Base-by-base conservation (phyloP, 495 filamentous ascomycete genomes). In the Neurospora sp. region DNA sequence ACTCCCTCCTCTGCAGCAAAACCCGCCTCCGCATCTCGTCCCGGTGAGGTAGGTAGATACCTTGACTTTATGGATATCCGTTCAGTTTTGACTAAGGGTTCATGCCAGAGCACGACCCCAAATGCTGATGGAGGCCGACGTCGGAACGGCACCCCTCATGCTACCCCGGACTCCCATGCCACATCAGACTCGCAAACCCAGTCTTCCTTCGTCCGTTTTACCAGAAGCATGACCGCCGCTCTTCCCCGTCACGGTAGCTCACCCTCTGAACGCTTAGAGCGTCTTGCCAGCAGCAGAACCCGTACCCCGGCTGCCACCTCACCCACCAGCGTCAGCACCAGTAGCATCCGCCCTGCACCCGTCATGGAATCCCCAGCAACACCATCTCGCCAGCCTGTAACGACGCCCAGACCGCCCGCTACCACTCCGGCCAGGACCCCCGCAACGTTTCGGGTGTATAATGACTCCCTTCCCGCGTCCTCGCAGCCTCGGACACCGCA, bases 401-500 rank as follows among this genome's bases (percentile, higher is more conserved):
- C 14, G 12, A 65, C 53, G 31, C 27, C 27, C 53, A 37, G 22
- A 14, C 53, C 27, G 12, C 53, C 53, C 14, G 53, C 53, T 65
- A 65, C 53, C 53, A 61, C 69, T 35, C 37, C 70, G 1, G 44
- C 73, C 6, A 69, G 35, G 18, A 71, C 68, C 0, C 59, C 72
- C 0, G 35, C 16, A 10, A 9, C 40, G 16, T 74, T 76, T 45
- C 76, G 76, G n/a, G 77, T 88, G 38, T 90, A 89, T 75, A 81
- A 87, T 74, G 88, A 90, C 73, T 75, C 75, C 41, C 72, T 87
- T 65, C 82, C 87, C 9, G 80, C 85, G 35, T 80, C 79, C 3
- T 80, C 79, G 3, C 88, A 90, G 74, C 88, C 88, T 20, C 86
- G 86, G 72, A 90, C 88, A 9, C 87, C 88, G 8, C 80, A 81